Conservation (phyloP, 108 stramenopile genomes). For the Ochromonas danica region DNA sequence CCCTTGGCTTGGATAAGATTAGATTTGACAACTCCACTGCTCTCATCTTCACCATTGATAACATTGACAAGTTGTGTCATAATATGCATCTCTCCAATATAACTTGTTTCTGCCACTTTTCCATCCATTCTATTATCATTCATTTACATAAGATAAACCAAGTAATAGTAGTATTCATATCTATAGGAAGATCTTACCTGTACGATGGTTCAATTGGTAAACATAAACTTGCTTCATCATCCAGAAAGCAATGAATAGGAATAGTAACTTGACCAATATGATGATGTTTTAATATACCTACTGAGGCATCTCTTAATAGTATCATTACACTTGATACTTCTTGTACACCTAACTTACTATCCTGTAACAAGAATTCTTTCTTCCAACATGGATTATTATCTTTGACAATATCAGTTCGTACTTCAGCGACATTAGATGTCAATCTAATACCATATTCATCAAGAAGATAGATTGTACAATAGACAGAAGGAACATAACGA, state of each 20-base stretch:
- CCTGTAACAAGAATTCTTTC: not conserved
- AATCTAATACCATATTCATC: not conserved
- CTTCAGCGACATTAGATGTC: constrained; percentile 9
- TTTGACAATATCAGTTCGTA: not conserved
- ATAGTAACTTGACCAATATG: constrained; percentile 22
- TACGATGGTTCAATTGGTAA: not conserved
- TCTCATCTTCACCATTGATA: no score
- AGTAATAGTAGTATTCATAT: no score
- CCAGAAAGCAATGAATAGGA: not conserved
- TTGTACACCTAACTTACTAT: not conserved
- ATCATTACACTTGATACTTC: not conserved
- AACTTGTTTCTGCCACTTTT: not conserved
- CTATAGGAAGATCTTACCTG: no score
- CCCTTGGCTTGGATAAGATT: no score
- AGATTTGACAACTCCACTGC: no score
- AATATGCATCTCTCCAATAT: not conserved
- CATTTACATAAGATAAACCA: no score
- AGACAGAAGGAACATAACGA: not conserved
- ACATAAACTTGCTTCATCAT: not conserved
- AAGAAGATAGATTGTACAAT: constrained; percentile 8
- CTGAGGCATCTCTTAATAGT: not conserved
- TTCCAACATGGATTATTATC: not conserved
- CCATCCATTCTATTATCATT: not conserved
- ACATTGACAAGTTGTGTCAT: not conserved
- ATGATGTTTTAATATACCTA: constrained; percentile 4